These are phyloP conservation scores for Trichothecium roseum DNA, from an alignment of 2,329 filamentous ascomycete species.

Conservation along the genomic window DNA sequence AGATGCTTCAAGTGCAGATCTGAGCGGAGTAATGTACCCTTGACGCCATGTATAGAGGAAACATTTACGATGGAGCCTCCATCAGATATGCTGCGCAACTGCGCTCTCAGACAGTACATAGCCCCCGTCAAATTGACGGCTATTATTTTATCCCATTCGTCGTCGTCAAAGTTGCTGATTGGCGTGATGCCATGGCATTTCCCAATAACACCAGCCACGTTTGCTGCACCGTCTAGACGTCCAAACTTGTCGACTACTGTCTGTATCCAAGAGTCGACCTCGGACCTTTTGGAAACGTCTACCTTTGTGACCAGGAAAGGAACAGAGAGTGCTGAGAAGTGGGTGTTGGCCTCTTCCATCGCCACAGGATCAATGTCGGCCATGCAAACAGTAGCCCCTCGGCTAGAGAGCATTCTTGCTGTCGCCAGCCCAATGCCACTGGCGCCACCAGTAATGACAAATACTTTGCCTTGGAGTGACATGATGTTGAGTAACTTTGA, in stretches of 20 bases:
- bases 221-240: constrained; percentile 42
- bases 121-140: constrained; percentile 38
- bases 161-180: constrained; percentile 32
- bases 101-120: constrained; percentile 38
- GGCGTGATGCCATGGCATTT: constrained; percentile 27
- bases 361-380: constrained; percentile 23
- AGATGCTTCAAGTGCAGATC: too few relatives aligned
- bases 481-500: not conserved
- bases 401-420: constrained; percentile 1
- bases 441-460: constrained; percentile 10
- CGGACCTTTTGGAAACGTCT: constrained; percentile 33
- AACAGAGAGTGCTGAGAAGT: constrained; percentile 13
- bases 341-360: constrained; percentile 16
- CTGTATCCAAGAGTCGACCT: constrained; percentile 41
- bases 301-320: constrained; percentile 28
- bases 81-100: constrained; percentile 25
- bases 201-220: constrained; percentile 43
- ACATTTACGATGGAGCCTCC: constrained; percentile 51
- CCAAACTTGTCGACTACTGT: constrained; percentile 36
- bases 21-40: too few relatives aligned
- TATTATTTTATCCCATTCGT: constrained; percentile 38
- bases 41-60: constrained; percentile 32
- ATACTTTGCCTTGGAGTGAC: constrained; percentile 4
- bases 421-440: constrained; percentile 12
- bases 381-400: constrained; percentile 20